Evolutionary conservation across 176 grass and related monocot genomes (phyloP).

Genomic region (Aegilops sharonensis): DNA sequence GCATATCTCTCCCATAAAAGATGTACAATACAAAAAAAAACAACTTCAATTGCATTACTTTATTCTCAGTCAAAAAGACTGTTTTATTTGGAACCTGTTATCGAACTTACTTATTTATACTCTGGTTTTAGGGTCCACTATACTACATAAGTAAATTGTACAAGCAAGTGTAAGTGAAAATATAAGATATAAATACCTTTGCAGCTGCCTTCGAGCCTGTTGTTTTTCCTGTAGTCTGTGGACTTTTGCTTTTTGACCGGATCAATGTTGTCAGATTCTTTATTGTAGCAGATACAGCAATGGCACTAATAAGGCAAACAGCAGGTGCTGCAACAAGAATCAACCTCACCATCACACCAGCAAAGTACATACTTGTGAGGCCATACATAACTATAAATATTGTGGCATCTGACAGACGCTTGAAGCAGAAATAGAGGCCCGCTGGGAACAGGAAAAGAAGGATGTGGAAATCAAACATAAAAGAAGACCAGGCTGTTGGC

Average conservation of each 20-base stretch:
- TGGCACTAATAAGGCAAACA: conserved; percentile 93
- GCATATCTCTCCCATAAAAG: not conserved
- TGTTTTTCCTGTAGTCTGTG: conserved; percentile 60
- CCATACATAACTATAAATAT: conserved; percentile 99
- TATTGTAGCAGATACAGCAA: conserved; percentile 88
- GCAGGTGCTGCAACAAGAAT: conserved; percentile 95
- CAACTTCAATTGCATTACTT: not conserved
- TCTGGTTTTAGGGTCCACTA: not conserved
- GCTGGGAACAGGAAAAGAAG: conserved; percentile 97
- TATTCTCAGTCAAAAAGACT: not conserved
- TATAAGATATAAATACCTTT: conserved; percentile 53
- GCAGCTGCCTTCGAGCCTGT: conserved; percentile 81
- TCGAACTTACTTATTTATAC: not conserved
- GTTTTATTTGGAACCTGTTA: not conserved
- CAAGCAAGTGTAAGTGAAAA: conserved; percentile 4
- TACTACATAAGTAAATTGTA: not conserved
- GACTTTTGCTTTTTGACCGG: conserved; percentile 60
- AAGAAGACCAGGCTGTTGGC: conserved; percentile 98
- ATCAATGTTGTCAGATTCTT: conserved; percentile 94
- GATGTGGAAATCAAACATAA: conserved; percentile 99
- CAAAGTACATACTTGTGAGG: conserved; percentile 99
- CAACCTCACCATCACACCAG: conserved; percentile 96
- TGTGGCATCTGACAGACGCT: conserved; percentile 84
- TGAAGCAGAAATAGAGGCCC: conserved; percentile 98
- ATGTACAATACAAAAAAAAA: not conserved